Percentiles rank a stretch among this genome's conserved stretches.
Evolutionary conservation across 305 asterid species (phyloP).

Genomic region (Solanum aculeatissimum): DNA sequence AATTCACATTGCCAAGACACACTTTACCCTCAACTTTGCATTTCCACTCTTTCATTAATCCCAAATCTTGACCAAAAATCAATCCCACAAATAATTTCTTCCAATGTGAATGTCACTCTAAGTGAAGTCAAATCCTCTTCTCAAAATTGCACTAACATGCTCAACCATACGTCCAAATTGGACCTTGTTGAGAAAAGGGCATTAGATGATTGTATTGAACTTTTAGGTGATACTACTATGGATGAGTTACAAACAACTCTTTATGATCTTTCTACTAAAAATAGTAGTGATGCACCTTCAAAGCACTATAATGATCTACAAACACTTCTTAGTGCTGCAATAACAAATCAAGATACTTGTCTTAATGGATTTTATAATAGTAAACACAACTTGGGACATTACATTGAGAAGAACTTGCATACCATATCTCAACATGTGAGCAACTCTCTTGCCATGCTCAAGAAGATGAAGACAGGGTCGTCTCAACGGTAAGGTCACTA

Average conservation of each 20-base stretch:
- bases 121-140: constrained; percentile 39
- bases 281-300: constrained; percentile 13
- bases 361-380: constrained; percentile 59
- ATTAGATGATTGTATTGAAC: constrained; percentile 65
- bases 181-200: constrained; percentile 53
- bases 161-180: constrained; percentile 30
- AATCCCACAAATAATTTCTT: constrained; percentile 52
- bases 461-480: constrained; percentile 29
- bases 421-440: constrained; percentile 64
- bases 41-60: constrained; percentile 39
- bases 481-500: constrained; percentile 13
- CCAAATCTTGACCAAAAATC: constrained; percentile 55
- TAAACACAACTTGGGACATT: constrained; percentile 31
- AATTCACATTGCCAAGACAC: constrained; percentile 52
- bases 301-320: constrained; percentile 38
- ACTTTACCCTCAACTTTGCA: constrained; percentile 59
- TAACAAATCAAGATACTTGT: constrained; percentile 78
- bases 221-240: constrained; percentile 37
- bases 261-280: constrained; percentile 23
- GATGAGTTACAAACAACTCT: constrained; percentile 28
- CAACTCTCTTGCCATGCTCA: constrained; percentile 65
- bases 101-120: constrained; percentile 47
- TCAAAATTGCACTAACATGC: constrained; percentile 39
- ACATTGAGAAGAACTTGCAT: constrained; percentile 35
- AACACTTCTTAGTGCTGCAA: constrained; percentile 70